phyloP scores from a whole-genome alignment of 2,329 filamentous ascomycete species.

The Huntiella decipiens region DNA sequence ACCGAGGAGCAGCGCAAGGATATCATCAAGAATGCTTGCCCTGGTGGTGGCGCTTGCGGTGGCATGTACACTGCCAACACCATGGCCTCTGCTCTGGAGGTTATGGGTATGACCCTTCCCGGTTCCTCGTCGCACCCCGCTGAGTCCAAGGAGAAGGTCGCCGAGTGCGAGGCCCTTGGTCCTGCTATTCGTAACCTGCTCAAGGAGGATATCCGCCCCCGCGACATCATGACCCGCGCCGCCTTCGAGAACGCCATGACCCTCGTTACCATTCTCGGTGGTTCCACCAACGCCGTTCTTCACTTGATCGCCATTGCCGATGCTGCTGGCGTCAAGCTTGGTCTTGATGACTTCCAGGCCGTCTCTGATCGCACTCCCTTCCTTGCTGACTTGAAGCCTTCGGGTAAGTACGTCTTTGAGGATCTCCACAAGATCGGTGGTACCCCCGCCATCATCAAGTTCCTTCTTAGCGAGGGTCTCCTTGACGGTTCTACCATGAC shows the following conservation, averaged over 20 bases:
- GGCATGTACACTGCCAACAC: conserved; percentile 93
- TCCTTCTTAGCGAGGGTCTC: conserved; percentile 56
- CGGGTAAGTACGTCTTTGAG: conserved; percentile 70
- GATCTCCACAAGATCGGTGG: conserved; percentile 76
- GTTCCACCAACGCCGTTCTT: conserved; percentile 73
- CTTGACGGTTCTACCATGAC: conserved; percentile 64
- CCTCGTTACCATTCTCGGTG: conserved; percentile 81
- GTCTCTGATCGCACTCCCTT: conserved; percentile 70
- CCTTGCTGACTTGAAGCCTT: conserved; percentile 69
- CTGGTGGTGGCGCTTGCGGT: conserved; percentile 47
- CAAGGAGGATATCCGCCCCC: conserved; percentile 63
- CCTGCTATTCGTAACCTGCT: conserved; percentile 62
- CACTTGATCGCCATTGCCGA: conserved; percentile 84
- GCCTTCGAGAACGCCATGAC: conserved; percentile 79
- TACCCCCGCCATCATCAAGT: conserved; percentile 68
- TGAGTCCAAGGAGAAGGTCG: conserved; percentile 61
- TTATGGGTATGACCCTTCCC: conserved; percentile 65
- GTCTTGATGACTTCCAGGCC: conserved; percentile 65
- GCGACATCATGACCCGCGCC: conserved; percentile 59
- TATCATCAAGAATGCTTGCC: conserved; percentile 59
- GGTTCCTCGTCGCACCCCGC: conserved; percentile 74
- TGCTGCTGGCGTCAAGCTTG: conserved; percentile 58
- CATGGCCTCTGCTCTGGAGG: conserved; percentile 80
- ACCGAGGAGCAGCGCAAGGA: conserved; percentile 69
- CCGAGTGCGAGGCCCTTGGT: conserved; percentile 68